Percentiles rank a stretch among this genome's conserved stretches.
These are phyloP conservation scores for Saccharomycopsis malanga DNA, from an alignment of 805 yeast species.

Conservation along the genomic window DNA sequence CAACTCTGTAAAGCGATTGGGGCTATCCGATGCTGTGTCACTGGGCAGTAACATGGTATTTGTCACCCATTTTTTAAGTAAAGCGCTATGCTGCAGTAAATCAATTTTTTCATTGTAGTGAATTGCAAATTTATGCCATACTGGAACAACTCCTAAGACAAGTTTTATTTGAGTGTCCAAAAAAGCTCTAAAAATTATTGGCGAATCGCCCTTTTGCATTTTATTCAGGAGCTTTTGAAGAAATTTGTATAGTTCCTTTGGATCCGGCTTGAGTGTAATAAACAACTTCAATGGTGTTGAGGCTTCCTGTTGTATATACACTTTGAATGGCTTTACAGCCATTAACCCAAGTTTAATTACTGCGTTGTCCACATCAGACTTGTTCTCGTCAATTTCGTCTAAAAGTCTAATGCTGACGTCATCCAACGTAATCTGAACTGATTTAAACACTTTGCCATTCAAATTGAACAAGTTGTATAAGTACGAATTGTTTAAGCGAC, in stretches of 20 bases:
- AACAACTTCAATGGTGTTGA: slow-evolving; percentile 5
- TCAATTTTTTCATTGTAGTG: slow-evolving; percentile 4
- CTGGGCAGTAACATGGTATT: not conserved
- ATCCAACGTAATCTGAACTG: slow-evolving; percentile 11
- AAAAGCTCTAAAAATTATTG: slow-evolving; percentile 6
- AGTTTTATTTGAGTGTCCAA: slow-evolving; percentile 5
- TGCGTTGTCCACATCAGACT: not conserved
- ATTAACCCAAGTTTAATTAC: slow-evolving; percentile 13
- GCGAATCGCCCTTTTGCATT: slow-evolving; percentile 12
- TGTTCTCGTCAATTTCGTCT: not conserved
- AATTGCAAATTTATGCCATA: slow-evolving; percentile 10
- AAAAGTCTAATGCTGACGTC: slow-evolving; percentile 4
- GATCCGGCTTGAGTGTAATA: slow-evolving; percentile 14
- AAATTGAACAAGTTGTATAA: slow-evolving; percentile 5
- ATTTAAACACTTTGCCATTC: slow-evolving; percentile 6
- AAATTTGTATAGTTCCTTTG: slow-evolving; percentile 8
- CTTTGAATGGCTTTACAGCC: slow-evolving; percentile 8
- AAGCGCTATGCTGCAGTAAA: not conserved
- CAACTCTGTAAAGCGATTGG: too few species aligned
- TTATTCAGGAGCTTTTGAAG: slow-evolving; percentile 15
- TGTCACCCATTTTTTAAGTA: not conserved
- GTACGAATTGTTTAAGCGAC: slow-evolving; percentile 13
- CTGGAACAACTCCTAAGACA: slow-evolving; percentile 13
- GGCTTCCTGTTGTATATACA: slow-evolving; percentile 6
- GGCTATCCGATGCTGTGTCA: not conserved